phyloP scores from a whole-genome alignment of 148 eudicot genomes.

The Camellia lanceoleosa region DNA sequence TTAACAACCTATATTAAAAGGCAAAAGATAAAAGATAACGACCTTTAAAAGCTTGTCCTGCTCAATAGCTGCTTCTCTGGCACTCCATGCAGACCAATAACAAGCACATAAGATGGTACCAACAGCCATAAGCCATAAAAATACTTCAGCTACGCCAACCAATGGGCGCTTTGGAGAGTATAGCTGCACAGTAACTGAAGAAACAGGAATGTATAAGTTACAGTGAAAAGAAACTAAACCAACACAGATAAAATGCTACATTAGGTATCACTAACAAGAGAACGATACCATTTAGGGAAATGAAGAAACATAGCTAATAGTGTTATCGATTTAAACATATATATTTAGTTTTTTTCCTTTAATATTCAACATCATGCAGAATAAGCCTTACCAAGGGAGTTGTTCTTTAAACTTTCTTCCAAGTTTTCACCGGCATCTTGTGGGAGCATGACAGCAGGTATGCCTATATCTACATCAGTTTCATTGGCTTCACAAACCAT shows the following conservation, averaged over 20 bases:
- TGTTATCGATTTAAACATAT: neutral
- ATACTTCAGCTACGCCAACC: constrained; percentile 95
- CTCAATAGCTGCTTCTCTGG: constrained; percentile 85
- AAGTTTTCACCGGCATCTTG: constrained; percentile 68
- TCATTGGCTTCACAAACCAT: constrained; percentile 92
- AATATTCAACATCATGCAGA: constrained; percentile 4
- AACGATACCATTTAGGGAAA: neutral
- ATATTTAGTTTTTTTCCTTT: no score
- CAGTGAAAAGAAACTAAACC: constrained; percentile 1
- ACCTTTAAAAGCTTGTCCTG: constrained; percentile 91
- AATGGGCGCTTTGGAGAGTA: constrained; percentile 87
- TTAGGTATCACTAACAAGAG: neutral
- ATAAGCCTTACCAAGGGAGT: constrained; percentile 55
- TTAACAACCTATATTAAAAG: no score
- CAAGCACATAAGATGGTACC: constrained; percentile 51
- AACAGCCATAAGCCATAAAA: constrained; percentile 98
- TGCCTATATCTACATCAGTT: constrained; percentile 60
- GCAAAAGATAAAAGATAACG: neutral
- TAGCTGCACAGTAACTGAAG: constrained; percentile 89
- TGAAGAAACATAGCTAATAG: neutral
- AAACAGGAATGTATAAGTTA: constrained; percentile 41
- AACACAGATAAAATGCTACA: constrained; percentile 6
- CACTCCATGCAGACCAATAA: constrained; percentile 71
- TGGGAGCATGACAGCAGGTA: constrained; percentile 94
- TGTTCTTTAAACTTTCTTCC: constrained; percentile 48